Conservation (phyloP, 768 basidiomycete genomes). For the Leccinum boreale region DNA sequence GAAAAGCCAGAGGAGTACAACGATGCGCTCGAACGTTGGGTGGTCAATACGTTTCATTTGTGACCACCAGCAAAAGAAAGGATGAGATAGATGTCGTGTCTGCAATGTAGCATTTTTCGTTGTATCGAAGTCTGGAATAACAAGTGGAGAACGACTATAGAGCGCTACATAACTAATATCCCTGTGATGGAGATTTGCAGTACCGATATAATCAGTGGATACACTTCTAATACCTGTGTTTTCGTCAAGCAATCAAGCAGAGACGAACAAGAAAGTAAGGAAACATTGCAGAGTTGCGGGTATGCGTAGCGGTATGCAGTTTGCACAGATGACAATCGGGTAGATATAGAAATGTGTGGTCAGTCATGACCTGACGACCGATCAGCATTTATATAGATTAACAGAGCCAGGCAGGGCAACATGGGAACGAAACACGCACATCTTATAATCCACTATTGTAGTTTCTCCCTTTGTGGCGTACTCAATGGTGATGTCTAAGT, state of each 20-base stretch:
- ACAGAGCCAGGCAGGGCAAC: slow-evolving; percentile 7
- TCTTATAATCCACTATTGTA: slow-evolving; percentile 66
- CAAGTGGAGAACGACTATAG: not conserved
- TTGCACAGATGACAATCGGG: not conserved
- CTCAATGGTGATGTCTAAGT: slow-evolving; percentile 84
- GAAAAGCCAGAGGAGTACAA: slow-evolving; percentile 35
- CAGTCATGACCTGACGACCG: slow-evolving; percentile 72
- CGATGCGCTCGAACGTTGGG: slow-evolving; percentile 34
- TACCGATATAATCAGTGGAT: slow-evolving; percentile 5
- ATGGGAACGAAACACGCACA: slow-evolving; percentile 57
- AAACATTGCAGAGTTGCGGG: not conserved
- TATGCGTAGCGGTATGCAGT: slow-evolving; percentile 13
- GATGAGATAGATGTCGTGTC: slow-evolving; percentile 1
- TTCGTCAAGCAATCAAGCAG: slow-evolving; percentile 7
- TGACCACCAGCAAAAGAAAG: not conserved
- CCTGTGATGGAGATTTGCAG: not conserved
- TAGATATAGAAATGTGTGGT: slow-evolving; percentile 6
- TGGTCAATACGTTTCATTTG: slow-evolving; percentile 15
- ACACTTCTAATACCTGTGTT: slow-evolving; percentile 28
- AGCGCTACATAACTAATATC: not conserved
- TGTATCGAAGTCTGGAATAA: not conserved
- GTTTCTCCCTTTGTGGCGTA: slow-evolving; percentile 49
- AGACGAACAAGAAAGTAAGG: not conserved
- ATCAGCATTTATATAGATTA: slow-evolving; percentile 46
- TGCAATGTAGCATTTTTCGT: slow-evolving; percentile 1